Percentiles rank a stretch among this genome's conserved stretches.
phyloP scores from a whole-genome alignment of 192 early-diverging fungal species.

The Coemansia biformis region DNA sequence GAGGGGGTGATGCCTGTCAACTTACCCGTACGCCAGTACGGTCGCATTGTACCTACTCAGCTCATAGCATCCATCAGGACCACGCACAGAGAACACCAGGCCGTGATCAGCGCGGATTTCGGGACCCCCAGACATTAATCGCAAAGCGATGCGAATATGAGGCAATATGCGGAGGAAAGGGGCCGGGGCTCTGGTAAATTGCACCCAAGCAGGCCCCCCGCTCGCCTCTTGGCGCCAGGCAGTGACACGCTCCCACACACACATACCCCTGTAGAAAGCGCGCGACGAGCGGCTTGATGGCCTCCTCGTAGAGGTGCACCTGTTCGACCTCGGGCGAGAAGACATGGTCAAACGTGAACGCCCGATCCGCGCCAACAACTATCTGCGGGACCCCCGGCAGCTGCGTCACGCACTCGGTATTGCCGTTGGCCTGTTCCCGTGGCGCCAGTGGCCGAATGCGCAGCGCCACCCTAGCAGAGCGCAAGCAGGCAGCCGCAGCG shows the following conservation, averaged over 20 bases:
- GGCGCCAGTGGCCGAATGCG: slow-evolving; percentile 44
- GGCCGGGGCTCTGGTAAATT: background rate
- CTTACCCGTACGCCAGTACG: slow-evolving; percentile 87
- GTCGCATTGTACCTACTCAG: slow-evolving; percentile 75
- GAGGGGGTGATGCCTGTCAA: background rate
- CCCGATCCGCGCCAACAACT: slow-evolving; percentile 48
- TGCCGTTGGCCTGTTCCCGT: slow-evolving; percentile 38
- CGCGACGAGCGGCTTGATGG: slow-evolving; percentile 48
- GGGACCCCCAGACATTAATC: no score
- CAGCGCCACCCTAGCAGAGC: slow-evolving; percentile 41
- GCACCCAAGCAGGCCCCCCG: background rate
- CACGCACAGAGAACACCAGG: no score
- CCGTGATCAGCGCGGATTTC: no score
- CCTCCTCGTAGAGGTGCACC: slow-evolving; percentile 58
- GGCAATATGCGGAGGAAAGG: background rate
- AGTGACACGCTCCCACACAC: no score
- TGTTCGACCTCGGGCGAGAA: slow-evolving; percentile 64
- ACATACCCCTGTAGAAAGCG: slow-evolving; percentile 66
- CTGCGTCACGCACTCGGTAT: slow-evolving; percentile 47
- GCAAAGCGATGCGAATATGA: no score
- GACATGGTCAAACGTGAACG: slow-evolving; percentile 69
- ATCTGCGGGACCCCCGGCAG: slow-evolving; percentile 49
- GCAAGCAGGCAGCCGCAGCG: background rate
- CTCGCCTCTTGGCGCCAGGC: background rate
- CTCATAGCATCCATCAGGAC: background rate